phyloP scores from a whole-genome alignment of 208 protist genomes.

The Trypanosoma cruzi region DNA sequence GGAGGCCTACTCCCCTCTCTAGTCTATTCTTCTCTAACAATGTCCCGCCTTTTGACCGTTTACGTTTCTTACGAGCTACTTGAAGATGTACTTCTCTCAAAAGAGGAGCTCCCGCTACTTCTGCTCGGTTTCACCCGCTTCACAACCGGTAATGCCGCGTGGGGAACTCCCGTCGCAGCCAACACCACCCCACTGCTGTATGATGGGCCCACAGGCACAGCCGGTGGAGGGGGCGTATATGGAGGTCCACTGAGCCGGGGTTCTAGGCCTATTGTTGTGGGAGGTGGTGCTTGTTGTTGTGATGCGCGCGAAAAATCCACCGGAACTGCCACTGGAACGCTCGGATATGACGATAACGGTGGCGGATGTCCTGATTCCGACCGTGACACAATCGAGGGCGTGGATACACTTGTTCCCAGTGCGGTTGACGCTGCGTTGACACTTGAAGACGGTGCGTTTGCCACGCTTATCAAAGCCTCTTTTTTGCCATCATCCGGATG shows the following conservation, averaged over 20 bases:
- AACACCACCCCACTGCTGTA: slow-evolving; percentile 1
- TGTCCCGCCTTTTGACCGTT: not conserved
- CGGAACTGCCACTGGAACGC: not conserved
- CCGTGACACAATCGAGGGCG: not conserved
- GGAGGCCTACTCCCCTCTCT: not conserved
- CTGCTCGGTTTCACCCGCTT: not conserved
- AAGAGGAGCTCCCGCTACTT: slow-evolving; percentile 10
- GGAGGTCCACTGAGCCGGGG: slow-evolving; percentile 1
- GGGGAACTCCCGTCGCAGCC: slow-evolving; percentile 2
- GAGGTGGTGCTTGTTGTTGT: slow-evolving; percentile 5
- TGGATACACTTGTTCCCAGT: not conserved
- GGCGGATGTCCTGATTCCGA: not conserved
- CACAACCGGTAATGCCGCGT: not conserved
- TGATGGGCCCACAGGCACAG: not conserved
- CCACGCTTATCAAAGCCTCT: not conserved
- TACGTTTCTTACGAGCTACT: not conserved
- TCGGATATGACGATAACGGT: not conserved
- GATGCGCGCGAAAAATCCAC: not conserved
- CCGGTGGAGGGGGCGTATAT: not conserved
- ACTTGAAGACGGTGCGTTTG: not conserved
- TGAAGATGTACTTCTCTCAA: slow-evolving; percentile 21
- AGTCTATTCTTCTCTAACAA: slow-evolving; percentile 4
- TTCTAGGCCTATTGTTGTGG: not conserved
- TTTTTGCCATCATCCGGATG: slow-evolving; percentile 3
- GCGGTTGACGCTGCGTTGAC: not conserved